phyloP scores from a whole-genome alignment of 108 stramenopile genomes.

The Discostella stelligeroides region DNA sequence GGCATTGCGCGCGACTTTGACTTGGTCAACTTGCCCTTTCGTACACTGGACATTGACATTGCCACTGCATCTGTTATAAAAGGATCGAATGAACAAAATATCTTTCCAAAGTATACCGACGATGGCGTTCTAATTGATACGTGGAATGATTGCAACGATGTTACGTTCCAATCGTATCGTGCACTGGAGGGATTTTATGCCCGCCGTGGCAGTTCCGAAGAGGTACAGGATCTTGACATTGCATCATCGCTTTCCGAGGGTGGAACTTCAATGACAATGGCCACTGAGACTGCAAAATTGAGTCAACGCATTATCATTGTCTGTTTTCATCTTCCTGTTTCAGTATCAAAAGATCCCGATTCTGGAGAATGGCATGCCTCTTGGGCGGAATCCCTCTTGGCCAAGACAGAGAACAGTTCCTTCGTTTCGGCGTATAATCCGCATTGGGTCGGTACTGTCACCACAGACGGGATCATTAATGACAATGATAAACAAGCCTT shows the following conservation, averaged over 20 bases:
- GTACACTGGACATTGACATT: constrained; percentile 39
- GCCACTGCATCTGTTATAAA: constrained; percentile 16
- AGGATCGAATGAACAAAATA: constrained; percentile 8
- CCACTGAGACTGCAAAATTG: neutral
- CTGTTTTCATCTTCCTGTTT: constrained; percentile 77
- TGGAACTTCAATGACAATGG: neutral
- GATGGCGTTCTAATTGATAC: constrained; percentile 44
- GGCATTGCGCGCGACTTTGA: constrained; percentile 1
- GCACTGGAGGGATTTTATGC: constrained; percentile 20
- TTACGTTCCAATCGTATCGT: constrained; percentile 21
- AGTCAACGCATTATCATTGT: constrained; percentile 51
- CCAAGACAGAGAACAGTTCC: constrained; percentile 54
- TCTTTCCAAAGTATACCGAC: constrained; percentile 20
- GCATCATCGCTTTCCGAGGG: neutral
- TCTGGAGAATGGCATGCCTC: constrained; percentile 51
- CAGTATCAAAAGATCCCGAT: constrained; percentile 41
- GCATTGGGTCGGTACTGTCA: constrained; percentile 73
- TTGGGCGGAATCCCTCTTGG: constrained; percentile 75
- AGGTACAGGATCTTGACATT: constrained; percentile 30
- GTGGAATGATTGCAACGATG: constrained; percentile 38
- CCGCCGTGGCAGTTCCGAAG: constrained; percentile 21
- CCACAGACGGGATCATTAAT: constrained; percentile 35
- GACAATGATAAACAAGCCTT: constrained; percentile 56
- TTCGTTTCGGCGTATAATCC: constrained; percentile 51
- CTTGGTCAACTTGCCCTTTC: constrained; percentile 35